Conservation (phyloP, 2,329 filamentous ascomycete genomes). For the Colletotrichum limetticola region DNA sequence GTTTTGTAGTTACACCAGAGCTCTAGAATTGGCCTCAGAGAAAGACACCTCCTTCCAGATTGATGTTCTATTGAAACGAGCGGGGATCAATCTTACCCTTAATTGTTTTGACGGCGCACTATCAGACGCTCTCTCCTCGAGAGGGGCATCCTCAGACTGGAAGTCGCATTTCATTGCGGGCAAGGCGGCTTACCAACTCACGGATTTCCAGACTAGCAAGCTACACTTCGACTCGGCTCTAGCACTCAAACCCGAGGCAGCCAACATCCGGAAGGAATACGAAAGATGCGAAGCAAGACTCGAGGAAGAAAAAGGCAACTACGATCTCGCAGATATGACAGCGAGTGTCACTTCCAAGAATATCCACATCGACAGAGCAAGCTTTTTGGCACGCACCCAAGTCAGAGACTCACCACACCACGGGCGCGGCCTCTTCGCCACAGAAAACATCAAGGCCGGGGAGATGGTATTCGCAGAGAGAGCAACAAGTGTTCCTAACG, state of each 20-base stretch:
- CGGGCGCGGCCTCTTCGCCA: slow-evolving; percentile 56
- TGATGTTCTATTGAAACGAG: slow-evolving; percentile 43
- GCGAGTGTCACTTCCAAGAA: slow-evolving; percentile 28
- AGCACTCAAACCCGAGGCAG: slow-evolving; percentile 34
- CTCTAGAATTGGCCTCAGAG: slow-evolving; percentile 39
- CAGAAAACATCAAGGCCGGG: slow-evolving; percentile 47
- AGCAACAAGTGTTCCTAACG: slow-evolving; percentile 52
- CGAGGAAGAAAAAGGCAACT: slow-evolving; percentile 29
- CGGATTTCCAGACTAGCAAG: slow-evolving; percentile 41
- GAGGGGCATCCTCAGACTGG: slow-evolving; percentile 42
- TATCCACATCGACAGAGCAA: slow-evolving; percentile 40
- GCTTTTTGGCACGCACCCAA: slow-evolving; percentile 46
- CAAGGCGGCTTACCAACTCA: slow-evolving; percentile 47
- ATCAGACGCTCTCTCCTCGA: slow-evolving; percentile 45
- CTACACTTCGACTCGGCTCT: slow-evolving; percentile 41
- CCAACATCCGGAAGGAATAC: slow-evolving; percentile 37
- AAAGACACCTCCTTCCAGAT: slow-evolving; percentile 36
- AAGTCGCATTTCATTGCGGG: slow-evolving; percentile 47
- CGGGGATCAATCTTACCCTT: slow-evolving; percentile 45
- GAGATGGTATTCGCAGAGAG: slow-evolving; percentile 56
- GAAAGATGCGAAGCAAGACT: slow-evolving; percentile 32
- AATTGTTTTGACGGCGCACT: slow-evolving; percentile 46
- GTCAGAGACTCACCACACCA: slow-evolving; percentile 45
- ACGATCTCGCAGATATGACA: slow-evolving; percentile 35
- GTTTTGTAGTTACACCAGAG: slow-evolving; percentile 45